These are phyloP conservation scores for Fusarium guadeloupense DNA, from an alignment of 2,329 filamentous ascomycete genomes.

Conservation along the genomic window DNA sequence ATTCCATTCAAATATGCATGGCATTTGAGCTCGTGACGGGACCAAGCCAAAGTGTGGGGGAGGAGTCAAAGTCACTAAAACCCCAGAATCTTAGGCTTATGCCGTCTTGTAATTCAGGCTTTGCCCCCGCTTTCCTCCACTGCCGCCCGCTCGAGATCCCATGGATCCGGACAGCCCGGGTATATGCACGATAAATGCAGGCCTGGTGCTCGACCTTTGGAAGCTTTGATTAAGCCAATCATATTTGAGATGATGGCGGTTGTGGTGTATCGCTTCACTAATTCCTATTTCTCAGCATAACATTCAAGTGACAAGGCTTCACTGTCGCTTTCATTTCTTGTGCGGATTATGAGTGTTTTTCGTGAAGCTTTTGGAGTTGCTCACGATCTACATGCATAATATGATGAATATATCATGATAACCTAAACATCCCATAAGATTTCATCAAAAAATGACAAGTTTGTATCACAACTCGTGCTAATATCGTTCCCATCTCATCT, in stretches of 20 bases:
- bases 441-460: background rate
- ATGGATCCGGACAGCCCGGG: conserved; percentile 27
- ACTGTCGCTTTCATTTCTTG: background rate
- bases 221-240: conserved; percentile 20
- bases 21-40: conserved; percentile 13
- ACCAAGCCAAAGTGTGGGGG: conserved; percentile 28
- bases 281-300: conserved; percentile 35
- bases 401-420: background rate
- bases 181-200: conserved; percentile 34
- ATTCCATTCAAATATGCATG: conserved; percentile 7
- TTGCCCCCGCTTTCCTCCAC: conserved; percentile 1
- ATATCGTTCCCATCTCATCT: conserved; percentile 1
- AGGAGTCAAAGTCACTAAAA: conserved; percentile 5
- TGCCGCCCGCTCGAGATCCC: conserved; percentile 16
- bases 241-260: background rate
- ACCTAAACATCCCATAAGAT: background rate
- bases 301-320: background rate
- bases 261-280: conserved; percentile 33
- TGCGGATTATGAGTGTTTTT: background rate
- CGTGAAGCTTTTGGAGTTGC: too few relatives aligned
- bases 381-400: background rate
- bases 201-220: conserved; percentile 11
- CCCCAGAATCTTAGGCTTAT: conserved; percentile 20
- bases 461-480: background rate
- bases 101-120: conserved; percentile 11